Evolutionary conservation across 352 stramenopile genomes (phyloP), one percentile per base, ranked within the genome.

Genomic region (Phytophthora fragariaefolia): DNA sequence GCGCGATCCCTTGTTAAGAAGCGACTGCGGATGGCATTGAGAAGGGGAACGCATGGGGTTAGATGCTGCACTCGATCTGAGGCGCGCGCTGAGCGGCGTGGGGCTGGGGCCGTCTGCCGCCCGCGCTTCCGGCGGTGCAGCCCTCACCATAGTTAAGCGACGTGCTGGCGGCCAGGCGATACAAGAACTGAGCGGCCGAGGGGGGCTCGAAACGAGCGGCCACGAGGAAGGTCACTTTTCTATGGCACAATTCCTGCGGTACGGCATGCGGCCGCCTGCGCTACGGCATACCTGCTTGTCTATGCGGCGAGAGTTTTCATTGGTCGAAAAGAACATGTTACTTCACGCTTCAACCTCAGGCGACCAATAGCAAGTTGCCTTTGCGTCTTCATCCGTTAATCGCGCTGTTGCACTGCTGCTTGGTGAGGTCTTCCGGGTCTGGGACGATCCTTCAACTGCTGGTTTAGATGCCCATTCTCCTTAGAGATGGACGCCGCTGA

Each of bases 1-100:
- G 56, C 86, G 83, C 55, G 76, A 83, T 73, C 73, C 72, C 64
- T 87, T 86, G 72, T 69, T 82, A 77, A 89, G 70, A 76, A 90
- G 78, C 68, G 77, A 91, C 82, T 91, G 48, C 20, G 26, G 27
- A 17, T 1, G 28, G 17, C 50, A 59, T 55, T 1, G 55, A 2
- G 13, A n/a, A 32, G 28, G 5, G 43, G 10, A 8, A 24, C 42
- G 24, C 7, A 12, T 13, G 38, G 40, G 40, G 32, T 59, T 59
- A 59, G 52, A 15, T 17, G 10, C 10, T n/a, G n/a, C 15, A 4
- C 6, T 47, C 40, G 1, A 15, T 20, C 43, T 47, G 18, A 13
- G n/a, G 36, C n/a, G n/a, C n/a, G n/a, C n/a, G n/a, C 3, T 23
- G 42, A 27, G 27, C 15, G 24, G 26, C 18, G 12, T 18, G 3